Base-by-base conservation (phyloP, 2,329 filamentous ascomycete genomes). In the Aspergillus fischeri region DNA sequence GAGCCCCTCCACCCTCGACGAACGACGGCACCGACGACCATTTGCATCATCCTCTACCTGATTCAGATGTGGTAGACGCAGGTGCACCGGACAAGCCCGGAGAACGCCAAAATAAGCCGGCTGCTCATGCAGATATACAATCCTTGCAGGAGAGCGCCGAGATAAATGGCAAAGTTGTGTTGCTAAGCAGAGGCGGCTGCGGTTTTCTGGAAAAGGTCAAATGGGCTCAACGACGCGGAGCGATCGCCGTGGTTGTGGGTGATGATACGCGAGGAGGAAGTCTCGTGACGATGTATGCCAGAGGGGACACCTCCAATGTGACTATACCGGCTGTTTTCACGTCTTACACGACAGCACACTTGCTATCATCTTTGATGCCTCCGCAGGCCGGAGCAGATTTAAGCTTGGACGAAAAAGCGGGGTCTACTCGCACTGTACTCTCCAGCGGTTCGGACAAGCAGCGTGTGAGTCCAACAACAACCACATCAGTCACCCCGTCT, bases 261-360 rank as follows among this genome's bases (percentile, higher is more conserved):
- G 94, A 99, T 73, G 90, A 97, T 72, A 88, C 90, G 57, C 89
- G 90, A 60, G 93, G 93, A 48, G 92, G 92, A 3, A 89, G 89
- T 38, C 78, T 99, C 60, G 90, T 97, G 52, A 94, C 95, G 66
- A 99, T 99, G 94, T 97, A 96, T 73, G 94, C 94, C n/a, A 86
- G 90, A 67, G 94, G 93, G 41, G 92, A 97, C 70, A 96, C 93
- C 3, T 95, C 92, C 35, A 96, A 97, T 68, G 85, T 97, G 63
- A 91, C 91, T 0, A 97, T 99, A 54, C 92, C 94, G 1, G 91
- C 94, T 0, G 82, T 97, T 9, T 99, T 99, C 74, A 97, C 94
- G 0, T 95, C 93, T 0, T 86, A 94, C 65, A 97, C 92, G 0
- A 97, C 93, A 0, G 94, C 94, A 1, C 93, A 97, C 72, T 81